Conservation (phyloP, 2,329 filamentous ascomycete genomes). For the Hymenoscyphus fructigenus region DNA sequence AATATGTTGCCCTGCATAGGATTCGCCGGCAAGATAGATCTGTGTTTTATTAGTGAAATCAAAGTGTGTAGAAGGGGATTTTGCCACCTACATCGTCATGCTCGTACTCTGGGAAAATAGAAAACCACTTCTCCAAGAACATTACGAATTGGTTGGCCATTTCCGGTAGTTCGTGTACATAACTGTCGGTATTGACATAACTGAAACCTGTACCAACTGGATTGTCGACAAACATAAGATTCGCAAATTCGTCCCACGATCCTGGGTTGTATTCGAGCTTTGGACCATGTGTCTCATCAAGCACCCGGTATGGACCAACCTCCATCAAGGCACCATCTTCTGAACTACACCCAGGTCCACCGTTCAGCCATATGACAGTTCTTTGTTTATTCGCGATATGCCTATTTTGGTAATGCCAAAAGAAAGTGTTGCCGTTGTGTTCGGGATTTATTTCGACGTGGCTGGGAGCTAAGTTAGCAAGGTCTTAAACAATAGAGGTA, state of each 20-base stretch:
- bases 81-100: constrained; percentile 75
- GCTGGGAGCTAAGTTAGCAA: constrained; percentile 45
- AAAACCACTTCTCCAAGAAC: constrained; percentile 91
- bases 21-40: constrained; percentile 95
- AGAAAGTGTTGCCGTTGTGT: constrained; percentile 91
- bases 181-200: constrained; percentile 88
- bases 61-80: background rate
- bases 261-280: constrained; percentile 79
- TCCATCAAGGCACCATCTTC: constrained; percentile 88
- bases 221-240: constrained; percentile 94
- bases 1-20: constrained; percentile 94
- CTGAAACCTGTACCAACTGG: constrained; percentile 96
- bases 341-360: constrained; percentile 93
- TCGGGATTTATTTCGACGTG: constrained; percentile 88
- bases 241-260: constrained; percentile 98
- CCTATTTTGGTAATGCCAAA: constrained; percentile 96
- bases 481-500: background rate
- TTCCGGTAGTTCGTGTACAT: constrained; percentile 77
- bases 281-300: constrained; percentile 56
- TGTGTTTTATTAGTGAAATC: constrained; percentile 43
- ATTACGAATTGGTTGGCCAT: constrained; percentile 87
- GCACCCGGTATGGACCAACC: constrained; percentile 86
- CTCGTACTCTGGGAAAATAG: constrained; percentile 86
- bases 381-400: constrained; percentile 91
- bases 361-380: constrained; percentile 95